phyloP scores from a whole-genome alignment of 768 basidiomycete species.

The Stropharia rugosoannulata region DNA sequence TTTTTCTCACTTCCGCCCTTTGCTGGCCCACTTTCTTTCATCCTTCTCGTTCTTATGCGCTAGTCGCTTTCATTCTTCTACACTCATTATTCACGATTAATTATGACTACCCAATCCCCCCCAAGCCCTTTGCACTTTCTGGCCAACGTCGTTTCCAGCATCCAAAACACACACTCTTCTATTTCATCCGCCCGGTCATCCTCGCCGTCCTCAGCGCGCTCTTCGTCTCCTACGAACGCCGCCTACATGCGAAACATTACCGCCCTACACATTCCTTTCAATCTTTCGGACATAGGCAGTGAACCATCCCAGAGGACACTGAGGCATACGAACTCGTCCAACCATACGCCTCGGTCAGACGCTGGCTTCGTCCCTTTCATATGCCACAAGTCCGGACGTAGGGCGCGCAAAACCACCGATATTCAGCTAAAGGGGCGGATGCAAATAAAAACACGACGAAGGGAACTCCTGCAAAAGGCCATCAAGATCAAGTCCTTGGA shows the following conservation, averaged over 20 bases:
- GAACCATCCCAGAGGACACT: conserved; percentile 23
- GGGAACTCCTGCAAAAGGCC: conserved; percentile 34
- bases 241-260: conserved; percentile 17
- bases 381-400: conserved; percentile 24
- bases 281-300: conserved; percentile 16
- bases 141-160: conserved; percentile 29
- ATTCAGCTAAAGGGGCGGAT: conserved; percentile 26
- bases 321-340: conserved; percentile 28
- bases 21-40: conserved; percentile 16
- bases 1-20: conserved; percentile 10
- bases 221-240: conserved; percentile 6
- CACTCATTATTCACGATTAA: conserved; percentile 26
- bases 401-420: conserved; percentile 22
- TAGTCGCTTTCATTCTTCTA: conserved; percentile 30
- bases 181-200: conserved; percentile 10
- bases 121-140: conserved; percentile 36
- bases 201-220: conserved; percentile 8
- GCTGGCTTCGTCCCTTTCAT: conserved; percentile 24
- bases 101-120: conserved; percentile 24
- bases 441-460: conserved; percentile 31
- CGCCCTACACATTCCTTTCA: conserved; percentile 26
- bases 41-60: conserved; percentile 27
- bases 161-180: conserved; percentile 18
- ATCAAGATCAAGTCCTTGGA: conserved; percentile 42
- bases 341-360: conserved; percentile 20